phyloP scores from a whole-genome alignment of 306 rosid species.

The Alnus rubra region DNA sequence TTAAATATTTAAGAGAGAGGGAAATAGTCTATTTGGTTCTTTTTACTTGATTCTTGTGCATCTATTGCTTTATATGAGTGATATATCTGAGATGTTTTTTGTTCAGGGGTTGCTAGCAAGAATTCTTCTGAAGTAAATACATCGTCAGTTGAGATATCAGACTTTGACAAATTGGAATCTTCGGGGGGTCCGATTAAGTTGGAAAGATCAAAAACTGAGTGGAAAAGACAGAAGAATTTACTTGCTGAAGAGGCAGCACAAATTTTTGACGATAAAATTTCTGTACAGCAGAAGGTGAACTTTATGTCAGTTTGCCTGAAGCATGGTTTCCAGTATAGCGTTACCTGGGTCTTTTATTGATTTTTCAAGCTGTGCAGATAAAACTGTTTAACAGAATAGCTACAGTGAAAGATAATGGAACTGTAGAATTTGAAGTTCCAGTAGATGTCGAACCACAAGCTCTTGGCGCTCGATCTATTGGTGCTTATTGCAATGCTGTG shows the following conservation, averaged over 20 bases:
- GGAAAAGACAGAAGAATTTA: constrained; percentile 45
- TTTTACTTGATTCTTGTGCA: constrained; percentile 20
- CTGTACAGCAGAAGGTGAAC: constrained; percentile 71
- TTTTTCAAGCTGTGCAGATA: constrained; percentile 61
- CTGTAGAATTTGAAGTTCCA: constrained; percentile 91
- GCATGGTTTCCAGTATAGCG: background rate
- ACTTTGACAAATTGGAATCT: constrained; percentile 41
- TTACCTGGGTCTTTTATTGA: constrained; percentile 23
- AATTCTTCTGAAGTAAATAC: constrained; percentile 47
- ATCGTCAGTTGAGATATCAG: constrained; percentile 46
- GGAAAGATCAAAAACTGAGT: constrained; percentile 78
- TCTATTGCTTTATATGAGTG: constrained; percentile 4
- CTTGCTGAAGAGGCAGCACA: constrained; percentile 74
- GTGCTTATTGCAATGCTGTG: constrained; percentile 32
- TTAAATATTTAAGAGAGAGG: background rate
- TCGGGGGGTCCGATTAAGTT: constrained; percentile 48
- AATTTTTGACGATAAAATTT: constrained; percentile 60
- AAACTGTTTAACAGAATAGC: constrained; percentile 83
- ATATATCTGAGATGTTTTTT: constrained; percentile 16
- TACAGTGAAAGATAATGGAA: constrained; percentile 88
- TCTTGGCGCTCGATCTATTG: constrained; percentile 35
- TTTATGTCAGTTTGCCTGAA: constrained; percentile 10
- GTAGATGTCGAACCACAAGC: constrained; percentile 66
- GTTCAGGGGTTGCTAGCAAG: constrained; percentile 51
- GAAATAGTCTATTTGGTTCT: constrained; percentile 11